Evolutionary conservation across 176 grass and related monocot genomes (phyloP).

Genomic region (Bothriochloa decipiens): DNA sequence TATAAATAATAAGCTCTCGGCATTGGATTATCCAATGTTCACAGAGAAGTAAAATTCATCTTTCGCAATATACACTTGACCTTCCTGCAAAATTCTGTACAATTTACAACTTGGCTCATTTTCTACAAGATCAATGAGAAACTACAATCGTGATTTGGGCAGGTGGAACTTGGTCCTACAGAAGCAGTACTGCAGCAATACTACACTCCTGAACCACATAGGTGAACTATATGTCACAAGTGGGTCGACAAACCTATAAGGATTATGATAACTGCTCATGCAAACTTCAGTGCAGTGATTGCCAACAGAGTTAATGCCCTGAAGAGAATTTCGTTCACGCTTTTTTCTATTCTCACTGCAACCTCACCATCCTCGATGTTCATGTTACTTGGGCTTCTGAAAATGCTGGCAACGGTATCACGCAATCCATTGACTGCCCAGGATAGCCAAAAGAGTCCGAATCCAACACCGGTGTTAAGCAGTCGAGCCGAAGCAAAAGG

Average conservation of each 20-base stretch:
- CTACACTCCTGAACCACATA: slow-evolving; percentile 43
- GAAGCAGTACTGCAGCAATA: slow-evolving; percentile 25
- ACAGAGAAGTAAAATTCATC: slow-evolving; percentile 12
- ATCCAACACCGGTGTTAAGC: slow-evolving; percentile 73
- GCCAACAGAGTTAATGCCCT: slow-evolving; percentile 60
- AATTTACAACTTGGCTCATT: slow-evolving; percentile 40
- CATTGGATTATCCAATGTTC: slow-evolving; percentile 9
- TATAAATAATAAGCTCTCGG: slow-evolving; percentile 7
- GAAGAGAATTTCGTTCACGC: slow-evolving; percentile 68
- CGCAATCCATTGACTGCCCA: slow-evolving; percentile 69
- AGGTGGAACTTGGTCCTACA: slow-evolving; percentile 38
- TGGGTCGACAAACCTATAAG: slow-evolving; percentile 10
- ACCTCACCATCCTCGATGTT: slow-evolving; percentile 62
- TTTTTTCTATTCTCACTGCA: slow-evolving; percentile 56
- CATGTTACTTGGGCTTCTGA: slow-evolving; percentile 48
- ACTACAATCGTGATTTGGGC: slow-evolving; percentile 6
- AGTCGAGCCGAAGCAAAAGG: slow-evolving; percentile 60
- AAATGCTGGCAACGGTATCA: slow-evolving; percentile 63
- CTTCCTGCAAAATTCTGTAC: slow-evolving; percentile 51
- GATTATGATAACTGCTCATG: slow-evolving; percentile 17
- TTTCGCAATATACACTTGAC: slow-evolving; percentile 41
- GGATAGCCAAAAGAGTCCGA: slow-evolving; percentile 92
- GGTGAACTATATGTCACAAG: slow-evolving; percentile 5
- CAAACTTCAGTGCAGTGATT: slow-evolving; percentile 74
- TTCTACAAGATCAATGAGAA: slow-evolving; percentile 33